Conservation (phyloP, 176 grass and related monocot genomes). For the Cymbopogon citratus region DNA sequence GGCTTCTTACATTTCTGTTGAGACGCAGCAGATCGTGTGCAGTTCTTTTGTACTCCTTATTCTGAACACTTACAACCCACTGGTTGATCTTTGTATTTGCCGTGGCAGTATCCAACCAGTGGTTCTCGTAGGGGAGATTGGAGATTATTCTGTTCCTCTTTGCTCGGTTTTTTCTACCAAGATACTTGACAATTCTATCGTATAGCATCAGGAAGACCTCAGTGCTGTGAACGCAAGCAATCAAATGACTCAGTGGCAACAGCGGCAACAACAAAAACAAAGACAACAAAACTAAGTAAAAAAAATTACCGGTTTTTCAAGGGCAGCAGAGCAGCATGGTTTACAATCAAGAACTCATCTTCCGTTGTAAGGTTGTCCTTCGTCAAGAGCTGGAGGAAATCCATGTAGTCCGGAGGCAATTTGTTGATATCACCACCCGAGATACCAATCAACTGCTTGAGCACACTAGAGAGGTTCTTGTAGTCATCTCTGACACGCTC, state of each 20-base stretch:
- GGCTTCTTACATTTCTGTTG: constrained; percentile 7
- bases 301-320: constrained; percentile 5
- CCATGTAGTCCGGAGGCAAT: not conserved
- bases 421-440: not conserved
- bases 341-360: not conserved
- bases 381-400: not conserved
- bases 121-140: not conserved
- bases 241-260: not conserved
- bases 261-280: not conserved
- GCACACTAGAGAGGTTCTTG: not conserved
- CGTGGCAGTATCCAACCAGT: not conserved
- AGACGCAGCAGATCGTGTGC: not conserved
- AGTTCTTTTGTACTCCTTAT: not conserved
- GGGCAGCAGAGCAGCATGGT: not conserved
- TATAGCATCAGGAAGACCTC: not conserved
- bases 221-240: not conserved
- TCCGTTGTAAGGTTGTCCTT: not conserved
- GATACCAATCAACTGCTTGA: not conserved
- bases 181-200: not conserved
- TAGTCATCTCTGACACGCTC: constrained; percentile 1
- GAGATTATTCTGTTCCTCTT: not conserved
- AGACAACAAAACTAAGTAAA: not conserved
- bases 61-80: not conserved
- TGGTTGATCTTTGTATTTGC: not conserved
- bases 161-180: not conserved